A percentile compares a stretch with the other conserved stretches of the same genome.
phyloP scores from a whole-genome alignment of 352 stramenopile genomes.

The Elongisporangium prolatum region DNA sequence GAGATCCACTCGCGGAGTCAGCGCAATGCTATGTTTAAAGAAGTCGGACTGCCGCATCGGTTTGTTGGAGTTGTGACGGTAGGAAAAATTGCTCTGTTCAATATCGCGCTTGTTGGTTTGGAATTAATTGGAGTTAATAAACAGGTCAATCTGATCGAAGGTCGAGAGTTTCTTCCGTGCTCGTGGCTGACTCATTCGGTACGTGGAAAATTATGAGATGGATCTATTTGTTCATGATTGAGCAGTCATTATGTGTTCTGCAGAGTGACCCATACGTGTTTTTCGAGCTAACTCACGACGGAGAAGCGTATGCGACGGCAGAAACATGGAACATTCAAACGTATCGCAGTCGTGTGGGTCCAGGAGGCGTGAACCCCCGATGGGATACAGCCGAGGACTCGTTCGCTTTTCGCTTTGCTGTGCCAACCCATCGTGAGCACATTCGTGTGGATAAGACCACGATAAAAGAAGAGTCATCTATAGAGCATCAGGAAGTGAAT shows the following conservation, averaged over 20 bases:
- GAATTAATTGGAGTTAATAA: conserved; percentile 1
- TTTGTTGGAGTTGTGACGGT: conserved; percentile 69
- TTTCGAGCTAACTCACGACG: conserved; percentile 41
- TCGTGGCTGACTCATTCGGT: conserved; percentile 62
- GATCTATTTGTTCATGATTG: not conserved
- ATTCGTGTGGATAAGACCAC: conserved; percentile 3
- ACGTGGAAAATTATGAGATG: conserved; percentile 3
- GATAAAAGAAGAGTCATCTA: conserved; percentile 3
- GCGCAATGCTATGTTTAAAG: conserved; percentile 74
- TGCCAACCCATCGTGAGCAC: conserved; percentile 65
- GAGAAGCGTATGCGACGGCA: conserved; percentile 26
- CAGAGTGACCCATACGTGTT: conserved; percentile 80
- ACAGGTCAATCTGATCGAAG: conserved; percentile 63
- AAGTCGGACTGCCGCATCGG: conserved; percentile 68
- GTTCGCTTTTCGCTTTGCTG: conserved; percentile 72
- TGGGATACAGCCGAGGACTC: conserved; percentile 49
- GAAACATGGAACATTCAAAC: conserved; percentile 73
- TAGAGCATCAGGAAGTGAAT: not conserved
- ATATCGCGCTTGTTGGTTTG: not conserved
- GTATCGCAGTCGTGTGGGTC: conserved; percentile 58
- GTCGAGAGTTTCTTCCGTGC: conserved; percentile 63
- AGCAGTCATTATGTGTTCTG: conserved; percentile 1
- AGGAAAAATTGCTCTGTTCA: not conserved
- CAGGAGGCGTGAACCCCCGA: conserved; percentile 43
- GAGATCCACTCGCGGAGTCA: conserved; percentile 70